phyloP scores from a whole-genome alignment of 768 basidiomycete species.

The Lentinula guzmanii region DNA sequence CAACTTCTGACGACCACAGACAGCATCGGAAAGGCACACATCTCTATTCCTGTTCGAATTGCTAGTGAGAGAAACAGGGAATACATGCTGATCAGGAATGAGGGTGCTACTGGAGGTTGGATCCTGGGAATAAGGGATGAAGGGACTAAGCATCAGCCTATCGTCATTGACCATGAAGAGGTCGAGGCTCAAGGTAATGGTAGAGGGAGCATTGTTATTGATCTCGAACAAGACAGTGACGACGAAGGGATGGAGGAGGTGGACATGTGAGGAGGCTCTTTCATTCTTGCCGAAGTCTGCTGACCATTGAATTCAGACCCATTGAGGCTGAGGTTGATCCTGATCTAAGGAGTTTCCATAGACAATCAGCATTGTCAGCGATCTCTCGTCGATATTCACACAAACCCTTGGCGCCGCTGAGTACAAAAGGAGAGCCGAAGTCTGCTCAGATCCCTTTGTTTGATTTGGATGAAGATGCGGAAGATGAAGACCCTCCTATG shows the following conservation, averaged over 20 bases:
- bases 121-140: constrained; percentile 86
- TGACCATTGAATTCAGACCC: constrained; percentile 23
- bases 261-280: constrained; percentile 48
- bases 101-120: constrained; percentile 87
- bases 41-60: constrained; percentile 88
- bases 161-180: constrained; percentile 72
- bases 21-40: constrained; percentile 82
- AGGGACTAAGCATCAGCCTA: constrained; percentile 80
- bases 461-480: constrained; percentile 45
- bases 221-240: constrained; percentile 47
- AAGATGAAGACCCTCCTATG: neutral
- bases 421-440: constrained; percentile 24
- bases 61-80: constrained; percentile 93
- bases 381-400: constrained; percentile 44
- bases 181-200: constrained; percentile 17
- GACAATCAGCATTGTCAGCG: constrained; percentile 55
- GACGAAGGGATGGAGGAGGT: constrained; percentile 82
- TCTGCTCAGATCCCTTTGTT: constrained; percentile 46
- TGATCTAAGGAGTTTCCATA: constrained; percentile 59
- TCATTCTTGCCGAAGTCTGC: neutral
- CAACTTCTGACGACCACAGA: constrained; percentile 90
- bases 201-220: constrained; percentile 33
- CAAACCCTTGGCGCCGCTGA: constrained; percentile 25
- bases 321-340: constrained; percentile 36
- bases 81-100: constrained; percentile 93